phyloP scores from a whole-genome alignment of 208 protist genomes.

The Wallacemonas sp. region DNA sequence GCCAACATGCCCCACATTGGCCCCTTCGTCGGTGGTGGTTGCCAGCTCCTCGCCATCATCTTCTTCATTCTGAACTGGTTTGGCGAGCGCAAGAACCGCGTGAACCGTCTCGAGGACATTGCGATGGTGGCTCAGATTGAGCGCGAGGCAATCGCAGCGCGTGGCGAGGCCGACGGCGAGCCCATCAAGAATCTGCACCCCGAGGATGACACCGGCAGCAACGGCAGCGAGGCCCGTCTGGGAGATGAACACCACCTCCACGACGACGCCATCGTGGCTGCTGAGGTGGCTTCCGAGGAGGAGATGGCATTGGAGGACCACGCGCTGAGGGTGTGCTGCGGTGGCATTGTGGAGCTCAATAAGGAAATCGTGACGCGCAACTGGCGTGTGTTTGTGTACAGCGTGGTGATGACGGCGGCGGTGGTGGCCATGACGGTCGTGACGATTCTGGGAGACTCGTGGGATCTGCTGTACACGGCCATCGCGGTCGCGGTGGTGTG shows the following conservation, averaged over 20 bases:
- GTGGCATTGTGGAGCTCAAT: conserved; percentile 48
- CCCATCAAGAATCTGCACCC: conserved; percentile 17
- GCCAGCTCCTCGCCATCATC: conserved; percentile 25
- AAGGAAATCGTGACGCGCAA: conserved; percentile 28
- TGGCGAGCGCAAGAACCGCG: conserved; percentile 30
- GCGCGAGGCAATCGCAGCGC: background rate
- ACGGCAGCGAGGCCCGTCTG: conserved; percentile 15
- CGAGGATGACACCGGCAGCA: conserved; percentile 24
- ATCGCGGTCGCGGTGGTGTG: conserved; percentile 21
- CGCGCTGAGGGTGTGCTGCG: conserved; percentile 23
- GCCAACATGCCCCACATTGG: conserved; percentile 16
- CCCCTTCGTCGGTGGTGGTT: conserved; percentile 21
- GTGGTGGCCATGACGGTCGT: conserved; percentile 36
- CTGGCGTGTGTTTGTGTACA: conserved; percentile 41
- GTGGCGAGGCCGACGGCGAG: background rate
- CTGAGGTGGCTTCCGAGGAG: background rate
- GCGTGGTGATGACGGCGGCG: conserved; percentile 32
- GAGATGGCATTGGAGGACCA: conserved; percentile 8
- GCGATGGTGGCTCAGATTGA: conserved; percentile 13
- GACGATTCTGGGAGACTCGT: conserved; percentile 30
- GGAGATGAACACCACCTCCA: background rate
- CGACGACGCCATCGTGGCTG: background rate
- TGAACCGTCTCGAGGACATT: conserved; percentile 26
- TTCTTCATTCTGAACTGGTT: conserved; percentile 45
- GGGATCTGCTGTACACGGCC: conserved; percentile 26